Evolutionary conservation across 306 rosid genomes (phyloP).

Genomic region (Acacia acuminata): DNA sequence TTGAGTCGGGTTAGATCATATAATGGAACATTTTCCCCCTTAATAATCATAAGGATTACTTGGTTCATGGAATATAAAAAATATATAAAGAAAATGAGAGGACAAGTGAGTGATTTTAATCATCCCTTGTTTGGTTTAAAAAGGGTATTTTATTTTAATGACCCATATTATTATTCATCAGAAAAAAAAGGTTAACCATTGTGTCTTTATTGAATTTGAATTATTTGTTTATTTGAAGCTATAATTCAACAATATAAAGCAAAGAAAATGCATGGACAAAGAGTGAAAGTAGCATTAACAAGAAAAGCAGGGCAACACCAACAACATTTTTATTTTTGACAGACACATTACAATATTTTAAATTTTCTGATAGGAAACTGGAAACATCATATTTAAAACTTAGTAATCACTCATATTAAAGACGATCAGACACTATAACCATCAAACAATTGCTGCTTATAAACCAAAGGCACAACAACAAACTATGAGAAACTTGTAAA

Average conservation of each 20-base stretch:
- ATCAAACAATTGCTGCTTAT: neutral
- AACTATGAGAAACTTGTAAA: neutral
- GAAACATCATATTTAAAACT: slow-evolving; percentile 1
- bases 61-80: too few species aligned
- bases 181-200: too few species aligned
- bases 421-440: neutral
- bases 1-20: too few species aligned
- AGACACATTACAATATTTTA: neutral
- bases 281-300: slow-evolving; percentile 8
- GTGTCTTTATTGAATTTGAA: too few species aligned
- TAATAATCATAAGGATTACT: too few species aligned
- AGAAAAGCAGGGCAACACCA: neutral
- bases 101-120: too few species aligned
- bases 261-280: slow-evolving; percentile 19
- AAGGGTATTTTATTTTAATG: too few species aligned
- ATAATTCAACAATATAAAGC: neutral
- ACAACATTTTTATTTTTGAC: neutral
- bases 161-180: too few species aligned
- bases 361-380: neutral
- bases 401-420: neutral
- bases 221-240: too few species aligned
- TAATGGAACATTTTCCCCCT: too few species aligned
- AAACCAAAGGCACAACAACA: neutral
- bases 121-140: too few species aligned
- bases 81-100: too few species aligned